Percentiles rank a stretch among this genome's conserved stretches.
phyloP scores from a whole-genome alignment of 441 rosid genomes.

The Populus trichocarpa region DNA sequence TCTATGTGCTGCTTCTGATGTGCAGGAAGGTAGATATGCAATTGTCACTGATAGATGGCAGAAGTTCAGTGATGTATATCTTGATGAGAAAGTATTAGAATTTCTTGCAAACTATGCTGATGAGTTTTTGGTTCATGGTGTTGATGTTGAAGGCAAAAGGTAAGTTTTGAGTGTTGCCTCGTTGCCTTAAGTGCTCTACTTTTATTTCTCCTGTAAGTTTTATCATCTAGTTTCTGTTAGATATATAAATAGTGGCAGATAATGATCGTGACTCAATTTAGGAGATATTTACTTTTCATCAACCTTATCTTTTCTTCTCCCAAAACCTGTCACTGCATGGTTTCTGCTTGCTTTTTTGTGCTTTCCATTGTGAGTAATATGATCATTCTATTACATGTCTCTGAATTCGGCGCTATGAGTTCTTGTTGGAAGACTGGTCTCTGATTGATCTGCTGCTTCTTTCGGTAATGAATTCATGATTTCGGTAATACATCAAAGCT shows the following conservation, averaged over 20 bases:
- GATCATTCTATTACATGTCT: background rate
- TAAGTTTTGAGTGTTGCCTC: conserved; percentile 24
- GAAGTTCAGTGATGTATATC: conserved; percentile 80
- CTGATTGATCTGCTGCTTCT: background rate
- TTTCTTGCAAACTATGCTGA: conserved; percentile 82
- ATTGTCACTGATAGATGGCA: conserved; percentile 98
- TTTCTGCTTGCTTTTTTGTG: background rate
- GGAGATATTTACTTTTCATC: background rate
- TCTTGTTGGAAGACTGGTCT: background rate
- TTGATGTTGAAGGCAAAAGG: conserved; percentile 96
- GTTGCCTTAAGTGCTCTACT: background rate
- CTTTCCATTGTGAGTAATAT: background rate
- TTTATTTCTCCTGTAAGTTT: background rate
- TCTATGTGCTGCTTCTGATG: conserved; percentile 10
- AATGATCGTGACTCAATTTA: background rate
- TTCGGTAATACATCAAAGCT: background rate
- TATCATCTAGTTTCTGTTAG: background rate
- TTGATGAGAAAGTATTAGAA: conserved; percentile 59
- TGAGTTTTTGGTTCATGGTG: conserved; percentile 94
- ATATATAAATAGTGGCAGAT: background rate
- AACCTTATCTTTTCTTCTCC: background rate
- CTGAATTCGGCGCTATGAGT: background rate
- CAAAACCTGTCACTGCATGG: background rate
- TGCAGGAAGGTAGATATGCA: conserved; percentile 78
- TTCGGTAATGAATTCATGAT: background rate